Conservation (phyloP, 2,329 filamentous ascomycete species). For the Botryotinia convoluta region DNA sequence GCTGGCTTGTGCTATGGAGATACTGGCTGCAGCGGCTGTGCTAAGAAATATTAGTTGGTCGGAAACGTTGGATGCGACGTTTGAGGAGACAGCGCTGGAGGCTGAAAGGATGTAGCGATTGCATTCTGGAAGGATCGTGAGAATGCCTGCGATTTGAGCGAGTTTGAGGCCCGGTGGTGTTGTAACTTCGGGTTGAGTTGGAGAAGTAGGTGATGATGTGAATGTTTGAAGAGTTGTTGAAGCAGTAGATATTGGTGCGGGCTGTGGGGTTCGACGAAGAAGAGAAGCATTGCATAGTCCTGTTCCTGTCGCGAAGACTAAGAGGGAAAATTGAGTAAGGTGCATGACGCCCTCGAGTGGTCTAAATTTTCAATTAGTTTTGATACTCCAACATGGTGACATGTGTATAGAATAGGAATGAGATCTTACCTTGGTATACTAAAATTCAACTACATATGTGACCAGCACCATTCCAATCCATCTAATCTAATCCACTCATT, state of each 20-base stretch:
- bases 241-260: background rate
- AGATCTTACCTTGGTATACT: background rate
- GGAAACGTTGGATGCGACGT: background rate
- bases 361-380: background rate
- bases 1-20: slow-evolving; percentile 2
- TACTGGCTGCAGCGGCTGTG: background rate
- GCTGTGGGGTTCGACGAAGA: background rate
- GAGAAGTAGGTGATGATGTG: background rate
- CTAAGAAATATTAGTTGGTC: background rate
- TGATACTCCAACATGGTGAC: background rate
- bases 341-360: slow-evolving; percentile 7
- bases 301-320: slow-evolving; percentile 11
- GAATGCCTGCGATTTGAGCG: background rate
- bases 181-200: background rate
- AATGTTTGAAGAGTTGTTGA: background rate
- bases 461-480: slow-evolving; percentile 4
- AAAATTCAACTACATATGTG: background rate
- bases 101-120: background rate
- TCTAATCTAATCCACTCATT: background rate
- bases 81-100: background rate
- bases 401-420: background rate
- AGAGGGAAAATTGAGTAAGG: background rate
- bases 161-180: background rate
- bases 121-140: background rate
- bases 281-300: slow-evolving; percentile 12